Conservation (phyloP, 2,329 filamentous ascomycete species). For the Aquanectria penicillioides region DNA sequence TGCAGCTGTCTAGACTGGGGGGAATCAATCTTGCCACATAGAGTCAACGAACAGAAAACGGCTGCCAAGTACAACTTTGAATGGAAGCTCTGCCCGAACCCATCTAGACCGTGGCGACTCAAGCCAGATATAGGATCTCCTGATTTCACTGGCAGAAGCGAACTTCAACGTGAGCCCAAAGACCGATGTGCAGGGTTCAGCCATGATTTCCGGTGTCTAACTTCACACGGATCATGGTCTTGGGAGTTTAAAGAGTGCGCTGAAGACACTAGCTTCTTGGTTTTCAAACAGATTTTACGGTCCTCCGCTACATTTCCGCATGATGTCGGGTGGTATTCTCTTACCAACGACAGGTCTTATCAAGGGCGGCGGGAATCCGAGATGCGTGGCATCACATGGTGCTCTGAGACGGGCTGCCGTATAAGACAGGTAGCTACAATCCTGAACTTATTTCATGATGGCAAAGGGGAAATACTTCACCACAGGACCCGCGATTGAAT, state of each 20-base stretch:
- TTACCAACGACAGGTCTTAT: background rate
- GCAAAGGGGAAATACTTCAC: background rate
- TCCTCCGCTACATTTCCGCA: background rate
- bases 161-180: background rate
- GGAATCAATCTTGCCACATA: too few species aligned
- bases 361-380: background rate
- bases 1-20: slow-evolving; percentile 21
- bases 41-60: background rate
- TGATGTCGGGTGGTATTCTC: background rate
- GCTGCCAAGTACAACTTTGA: background rate
- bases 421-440: background rate
- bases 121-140: background rate
- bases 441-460: background rate
- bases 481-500: background rate
- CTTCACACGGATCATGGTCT: background rate
- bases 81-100: slow-evolving; percentile 14
- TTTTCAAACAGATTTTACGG: background rate
- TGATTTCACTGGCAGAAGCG: background rate
- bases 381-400: background rate
- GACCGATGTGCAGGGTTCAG: slow-evolving; percentile 9
- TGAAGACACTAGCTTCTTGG: background rate
- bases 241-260: background rate
- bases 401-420: background rate
- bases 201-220: background rate
- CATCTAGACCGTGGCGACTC: background rate